Base-by-base conservation (phyloP, 2,329 filamentous ascomycete species). In the Lecanicillium sp. region DNA sequence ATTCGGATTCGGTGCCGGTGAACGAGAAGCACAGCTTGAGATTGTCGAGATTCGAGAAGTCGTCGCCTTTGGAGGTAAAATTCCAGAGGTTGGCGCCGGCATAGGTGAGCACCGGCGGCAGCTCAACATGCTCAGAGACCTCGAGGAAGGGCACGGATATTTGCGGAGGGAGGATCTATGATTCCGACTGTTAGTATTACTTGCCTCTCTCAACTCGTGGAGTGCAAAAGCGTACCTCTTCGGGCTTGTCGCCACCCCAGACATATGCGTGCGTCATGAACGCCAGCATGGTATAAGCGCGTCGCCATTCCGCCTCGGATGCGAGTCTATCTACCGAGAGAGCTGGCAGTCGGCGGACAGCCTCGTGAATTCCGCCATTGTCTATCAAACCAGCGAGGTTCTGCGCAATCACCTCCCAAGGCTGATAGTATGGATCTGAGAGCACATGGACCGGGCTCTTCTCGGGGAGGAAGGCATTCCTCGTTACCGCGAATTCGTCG, bases 31-130 rank as follows among this genome's bases (percentile, higher is more conserved):
- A 74, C 0, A 83, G 84, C 17, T 77, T 72, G 10, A 96, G 72
- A 43, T 85, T 81, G 50, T 87, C 78, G 9, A 91, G 70, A 49
- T 80, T 71, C 54, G 83, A 78, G 23, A 86, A 79, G 42, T 82
- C 75, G 1, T 57, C 37, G 2, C 65, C 62, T 0, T 56, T 52
- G 32, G 84, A 81, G 52, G 78, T 75, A 67, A 87, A 96, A 67
- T 97, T 97, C 90, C 90, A 97, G 11, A 97, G 74, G 56, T 87
- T 90, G 27, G 91, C 73, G 1, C 79, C 87, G 1, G 91, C 87
- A 60, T 95, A 97, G 10, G 90, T 94, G n/a, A 90, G 86, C 0
- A 94, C 87, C 1, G 90, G 85, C 1, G 90, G 90, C 1, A 96
- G 74, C 52, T 90, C 86, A 6, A 96, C 78, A 56, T 84, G 81